Evolutionary conservation across 169 alveolate species (phyloP), one percentile per base, ranked within the genome.

Genomic region (Cryptosporidium ubiquitum): DNA sequence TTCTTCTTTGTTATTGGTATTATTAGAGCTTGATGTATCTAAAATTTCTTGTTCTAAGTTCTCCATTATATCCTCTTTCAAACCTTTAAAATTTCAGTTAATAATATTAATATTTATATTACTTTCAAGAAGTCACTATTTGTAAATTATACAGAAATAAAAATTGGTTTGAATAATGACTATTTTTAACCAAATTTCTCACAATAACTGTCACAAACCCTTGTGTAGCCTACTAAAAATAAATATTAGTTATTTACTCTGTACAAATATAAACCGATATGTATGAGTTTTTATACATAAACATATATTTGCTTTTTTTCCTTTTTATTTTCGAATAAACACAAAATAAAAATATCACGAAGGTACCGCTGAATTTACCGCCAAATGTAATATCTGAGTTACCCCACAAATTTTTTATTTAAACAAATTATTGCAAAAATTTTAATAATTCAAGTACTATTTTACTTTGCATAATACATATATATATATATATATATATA

Each of bases 281-380:
- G 18, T 55, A 55, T 23, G 2, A 55, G n/a, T 55, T 3, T 7
- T 7, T 55, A 55, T 23, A n/a, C 35, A n/a, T 23, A 55, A 55
- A 23, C 10, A 55, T 55, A 26, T 23, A 55, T 23, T 51, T 51
- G 20, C 20, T 51, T n/a, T 51, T 55, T 55, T 23, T 2, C 20
- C n/a, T 23, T 33, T 64, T 31, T 14, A 6, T 10, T 0, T 31
- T 33, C 29, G 47, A 64, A 9, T 20, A 37, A 18, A 60, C 9
- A 29, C 2, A 64, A 64, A 64, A 26, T 64, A 64, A 29, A 33
- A 64, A 64, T 64, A 64, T 64, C 71, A 64, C 71, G 71, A 64
- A 64, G 47, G 31, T 64, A 64, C 71, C 71, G 71, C 71, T 49
- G 20, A 64, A 33, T 31, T 64, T 5, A 64, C 71, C 71, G 71